These are phyloP conservation scores for Ascochyta fabae DNA, from an alignment of 2,329 filamentous ascomycete species.

Conservation along the genomic window DNA sequence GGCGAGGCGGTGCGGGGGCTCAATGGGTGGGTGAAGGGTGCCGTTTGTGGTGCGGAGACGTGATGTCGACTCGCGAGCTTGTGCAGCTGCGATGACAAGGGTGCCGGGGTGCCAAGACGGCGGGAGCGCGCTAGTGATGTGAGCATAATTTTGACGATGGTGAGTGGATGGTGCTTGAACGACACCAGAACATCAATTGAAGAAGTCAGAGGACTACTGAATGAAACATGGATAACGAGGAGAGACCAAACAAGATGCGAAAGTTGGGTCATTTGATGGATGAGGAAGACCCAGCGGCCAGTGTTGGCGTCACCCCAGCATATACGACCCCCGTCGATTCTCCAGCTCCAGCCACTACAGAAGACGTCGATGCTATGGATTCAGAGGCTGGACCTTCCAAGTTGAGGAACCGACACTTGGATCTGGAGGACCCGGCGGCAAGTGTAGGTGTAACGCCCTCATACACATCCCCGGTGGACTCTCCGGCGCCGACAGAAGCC, in stretches of 20 bases:
- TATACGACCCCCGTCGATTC: slow-evolving; percentile 19
- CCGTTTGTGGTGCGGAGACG: slow-evolving; percentile 32
- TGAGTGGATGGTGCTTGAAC: slow-evolving; percentile 26
- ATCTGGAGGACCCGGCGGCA: slow-evolving; percentile 12
- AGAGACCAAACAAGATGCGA: slow-evolving; percentile 61
- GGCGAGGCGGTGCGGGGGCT: slow-evolving; percentile 29
- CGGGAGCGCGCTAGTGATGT: slow-evolving; percentile 31
- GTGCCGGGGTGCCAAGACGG: slow-evolving; percentile 25
- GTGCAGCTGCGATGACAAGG: slow-evolving; percentile 29
- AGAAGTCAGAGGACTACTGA: neutral
- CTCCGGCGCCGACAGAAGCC: slow-evolving; percentile 13
- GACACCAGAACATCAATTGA: slow-evolving; percentile 11
- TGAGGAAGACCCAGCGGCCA: slow-evolving; percentile 16
- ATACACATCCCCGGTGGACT: slow-evolving; percentile 14
- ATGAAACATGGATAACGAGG: slow-evolving; percentile 60
- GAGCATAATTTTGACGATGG: slow-evolving; percentile 37
- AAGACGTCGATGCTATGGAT: neutral
- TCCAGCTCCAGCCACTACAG: slow-evolving; percentile 5
- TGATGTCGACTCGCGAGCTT: slow-evolving; percentile 33
- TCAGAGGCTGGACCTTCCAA: slow-evolving; percentile 8
- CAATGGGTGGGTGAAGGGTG: slow-evolving; percentile 37
- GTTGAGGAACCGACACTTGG: slow-evolving; percentile 10
- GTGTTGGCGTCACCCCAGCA: slow-evolving; percentile 15
- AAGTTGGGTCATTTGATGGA: slow-evolving; percentile 55
- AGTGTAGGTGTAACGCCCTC: slow-evolving; percentile 15